Evolutionary conservation across 495 filamentous ascomycete species (phyloP), one percentile per base, ranked within the genome.

Genomic region (Trichoderma reesei): DNA sequence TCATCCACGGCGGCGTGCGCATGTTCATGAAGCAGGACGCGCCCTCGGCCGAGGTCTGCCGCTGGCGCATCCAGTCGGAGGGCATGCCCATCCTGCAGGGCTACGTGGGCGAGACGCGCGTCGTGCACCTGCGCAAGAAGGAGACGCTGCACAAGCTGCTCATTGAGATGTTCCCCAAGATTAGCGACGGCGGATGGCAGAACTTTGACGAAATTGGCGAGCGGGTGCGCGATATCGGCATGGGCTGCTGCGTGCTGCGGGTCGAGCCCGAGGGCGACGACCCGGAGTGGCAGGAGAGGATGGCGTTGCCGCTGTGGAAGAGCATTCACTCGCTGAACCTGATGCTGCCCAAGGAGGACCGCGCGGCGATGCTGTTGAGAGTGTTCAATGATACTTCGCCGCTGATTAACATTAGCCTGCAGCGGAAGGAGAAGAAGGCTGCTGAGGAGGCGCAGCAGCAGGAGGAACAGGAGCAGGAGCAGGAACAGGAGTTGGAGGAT

Each of bases 11-110:
- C 65, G 94, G 94, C 65, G 90, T 98, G 36, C 96, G 96, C 78
- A 96, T 97, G 86, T 98, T 96, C 74, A 90, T 98, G 74, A 94
- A 93, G 77, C 94, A 98, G 71, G 92, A 98, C 69, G 89, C 89
- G 0, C 93, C 96, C 68, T 87, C 84, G 34, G 84, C 82, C 51
- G 87, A 89, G 48, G 88, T 92, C 20, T 96, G 92, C 78, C 83
- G 86, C 41, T 98, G 94, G 94, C 85, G 94, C 18, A 93, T 98
- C 68, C 94, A 98, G 80, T 89, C 85, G 26, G 94, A 98, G 72
- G 94, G 94, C 0, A 80, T 98, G 76, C 84, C 86, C 13, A 89
- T 98, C 62, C 77, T 95, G 48, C 89, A 95, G 71, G 87, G 89
- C 20, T 96, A 92, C 83, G 83, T 97, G 18, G 93, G 93, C 8